These are phyloP conservation scores for Phaeosphaeria sp. DNA, from an alignment of 2,329 filamentous ascomycete species.

Conservation along the genomic window DNA sequence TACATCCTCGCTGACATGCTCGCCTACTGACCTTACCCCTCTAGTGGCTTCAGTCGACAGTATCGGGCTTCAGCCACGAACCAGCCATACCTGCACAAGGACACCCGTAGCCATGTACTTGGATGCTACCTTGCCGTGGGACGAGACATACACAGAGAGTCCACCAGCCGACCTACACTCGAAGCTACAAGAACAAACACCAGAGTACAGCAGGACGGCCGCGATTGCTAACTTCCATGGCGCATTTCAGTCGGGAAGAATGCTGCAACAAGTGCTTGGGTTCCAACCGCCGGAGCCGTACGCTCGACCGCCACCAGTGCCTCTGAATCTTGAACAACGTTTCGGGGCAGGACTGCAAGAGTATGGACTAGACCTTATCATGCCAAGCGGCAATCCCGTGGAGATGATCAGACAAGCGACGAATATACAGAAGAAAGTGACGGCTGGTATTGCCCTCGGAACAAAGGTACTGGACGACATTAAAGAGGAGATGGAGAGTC, in stretches of 20 bases:
- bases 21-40: slow-evolving; percentile 6
- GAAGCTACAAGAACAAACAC: not conserved
- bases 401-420: not conserved
- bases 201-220: slow-evolving; percentile 4
- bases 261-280: slow-evolving; percentile 21
- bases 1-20: slow-evolving; percentile 3
- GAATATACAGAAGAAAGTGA: not conserved
- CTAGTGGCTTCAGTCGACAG: not conserved
- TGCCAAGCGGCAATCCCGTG: not conserved
- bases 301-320: slow-evolving; percentile 14
- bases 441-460: not conserved
- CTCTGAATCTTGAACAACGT: slow-evolving; percentile 7
- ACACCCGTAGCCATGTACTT: not conserved
- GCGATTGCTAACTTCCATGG: slow-evolving; percentile 1
- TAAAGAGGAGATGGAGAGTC: slow-evolving; percentile 6
- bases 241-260: slow-evolving; percentile 8
- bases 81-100: too few species aligned
- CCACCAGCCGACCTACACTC: slow-evolving; percentile 3
- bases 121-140: not conserved
- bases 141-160: not conserved
- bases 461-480: not conserved
- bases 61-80: not conserved
- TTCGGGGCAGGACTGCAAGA: slow-evolving; percentile 13
- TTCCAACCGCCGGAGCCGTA: slow-evolving; percentile 16
- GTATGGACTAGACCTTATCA: slow-evolving; percentile 7